Evolutionary conservation across 495 filamentous ascomycete genomes (phyloP).

Genomic region (Beverwykella pulmonaria): DNA sequence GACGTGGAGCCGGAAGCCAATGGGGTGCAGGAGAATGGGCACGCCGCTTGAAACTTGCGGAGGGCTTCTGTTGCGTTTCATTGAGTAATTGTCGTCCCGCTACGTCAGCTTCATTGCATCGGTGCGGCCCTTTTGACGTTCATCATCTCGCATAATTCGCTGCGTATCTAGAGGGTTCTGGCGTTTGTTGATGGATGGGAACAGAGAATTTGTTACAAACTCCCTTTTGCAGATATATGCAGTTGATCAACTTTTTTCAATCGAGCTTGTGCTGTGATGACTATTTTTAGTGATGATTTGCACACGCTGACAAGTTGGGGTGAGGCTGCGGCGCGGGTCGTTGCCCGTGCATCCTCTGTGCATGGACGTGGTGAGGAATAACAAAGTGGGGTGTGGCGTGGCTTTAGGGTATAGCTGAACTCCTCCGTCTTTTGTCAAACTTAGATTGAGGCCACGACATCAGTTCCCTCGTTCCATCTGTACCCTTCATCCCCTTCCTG

Average conservation of each 20-base stretch:
- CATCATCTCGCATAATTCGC: conserved; percentile 4
- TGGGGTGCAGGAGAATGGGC: conserved; percentile 33
- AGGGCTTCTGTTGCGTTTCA: not conserved
- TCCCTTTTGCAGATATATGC: not conserved
- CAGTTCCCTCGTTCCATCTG: not conserved
- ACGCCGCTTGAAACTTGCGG: conserved; percentile 10
- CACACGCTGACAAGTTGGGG: conserved; percentile 21
- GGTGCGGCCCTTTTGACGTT: conserved; percentile 3
- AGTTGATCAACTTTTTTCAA: not conserved
- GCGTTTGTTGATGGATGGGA: not conserved
- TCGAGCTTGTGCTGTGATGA: conserved; percentile 6
- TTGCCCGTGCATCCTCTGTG: conserved; percentile 7
- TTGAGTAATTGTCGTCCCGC: not conserved
- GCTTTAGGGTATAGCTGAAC: conserved; percentile 11
- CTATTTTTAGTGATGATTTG: conserved; percentile 36
- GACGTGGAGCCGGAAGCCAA: conserved; percentile 26
- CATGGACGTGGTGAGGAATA: conserved; percentile 13
- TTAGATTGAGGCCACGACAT: conserved; percentile 10
- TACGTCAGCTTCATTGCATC: not conserved
- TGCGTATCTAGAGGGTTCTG: conserved; percentile 9
- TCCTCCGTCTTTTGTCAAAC: conserved; percentile 9
- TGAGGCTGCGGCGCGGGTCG: conserved; percentile 1
- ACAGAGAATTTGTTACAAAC: not conserved
- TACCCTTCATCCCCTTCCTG: not conserved
- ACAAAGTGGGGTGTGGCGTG: not conserved